Evolutionary conservation across 2,329 filamentous ascomycete genomes (phyloP).

Genomic region (Alternaria sp.): DNA sequence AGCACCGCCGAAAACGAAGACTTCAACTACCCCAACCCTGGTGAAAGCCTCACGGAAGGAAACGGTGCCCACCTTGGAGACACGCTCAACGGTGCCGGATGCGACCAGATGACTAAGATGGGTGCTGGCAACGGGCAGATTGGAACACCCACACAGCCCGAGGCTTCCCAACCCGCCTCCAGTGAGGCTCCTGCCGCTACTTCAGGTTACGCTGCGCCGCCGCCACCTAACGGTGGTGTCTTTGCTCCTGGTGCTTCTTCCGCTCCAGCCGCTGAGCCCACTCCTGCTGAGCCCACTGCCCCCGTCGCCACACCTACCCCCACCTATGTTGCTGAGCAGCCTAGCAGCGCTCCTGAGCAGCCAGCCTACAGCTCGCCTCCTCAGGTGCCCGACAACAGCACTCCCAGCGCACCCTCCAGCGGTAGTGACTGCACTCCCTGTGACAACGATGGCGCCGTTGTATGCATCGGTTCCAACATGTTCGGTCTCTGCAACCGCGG

Average conservation of each 20-base stretch:
- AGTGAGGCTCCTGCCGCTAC: constrained; percentile 1
- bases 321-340: constrained; percentile 12
- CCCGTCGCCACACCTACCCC: neutral
- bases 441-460: constrained; percentile 49
- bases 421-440: constrained; percentile 43
- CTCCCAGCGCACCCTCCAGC: constrained; percentile 13
- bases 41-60: constrained; percentile 54
- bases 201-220: neutral
- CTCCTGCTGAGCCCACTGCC: constrained; percentile 2
- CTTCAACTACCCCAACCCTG: constrained; percentile 72
- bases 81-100: constrained; percentile 37
- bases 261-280: constrained; percentile 17
- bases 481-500: constrained; percentile 56
- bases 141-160: constrained; percentile 28
- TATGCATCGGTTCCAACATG: constrained; percentile 52
- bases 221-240: constrained; percentile 7
- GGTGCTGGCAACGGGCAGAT: constrained; percentile 41
- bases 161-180: constrained; percentile 5
- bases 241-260: constrained; percentile 44
- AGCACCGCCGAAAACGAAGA: constrained; percentile 57
- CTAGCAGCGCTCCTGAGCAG: constrained; percentile 9
- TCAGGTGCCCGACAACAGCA: constrained; percentile 14
- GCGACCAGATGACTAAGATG: constrained; percentile 26
- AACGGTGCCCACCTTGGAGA: constrained; percentile 41
- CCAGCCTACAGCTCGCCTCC: constrained; percentile 4